phyloP scores from a whole-genome alignment of 1,284 basidiomycete species.

The Boletus sp. region DNA sequence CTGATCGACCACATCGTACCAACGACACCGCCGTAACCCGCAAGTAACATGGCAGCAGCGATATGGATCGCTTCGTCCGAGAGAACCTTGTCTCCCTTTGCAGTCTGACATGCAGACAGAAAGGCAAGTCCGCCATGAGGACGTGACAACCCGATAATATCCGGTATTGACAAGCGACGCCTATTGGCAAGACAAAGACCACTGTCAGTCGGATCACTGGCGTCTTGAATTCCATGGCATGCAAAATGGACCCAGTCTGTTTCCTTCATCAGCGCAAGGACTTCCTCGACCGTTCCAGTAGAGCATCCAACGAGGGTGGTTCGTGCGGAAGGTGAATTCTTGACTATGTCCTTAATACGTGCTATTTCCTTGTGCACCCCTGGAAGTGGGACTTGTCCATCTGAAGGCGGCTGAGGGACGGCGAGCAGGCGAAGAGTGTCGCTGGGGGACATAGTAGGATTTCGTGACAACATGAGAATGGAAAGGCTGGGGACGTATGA shows the following conservation, averaged over 20 bases:
- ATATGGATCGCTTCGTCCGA: background rate
- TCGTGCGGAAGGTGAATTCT: too few species aligned
- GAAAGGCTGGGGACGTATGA: too few species aligned
- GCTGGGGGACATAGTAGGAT: too few species aligned
- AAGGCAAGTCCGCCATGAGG: background rate
- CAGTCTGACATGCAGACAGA: background rate
- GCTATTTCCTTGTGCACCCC: too few species aligned
- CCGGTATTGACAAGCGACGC: background rate
- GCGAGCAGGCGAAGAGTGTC: too few species aligned
- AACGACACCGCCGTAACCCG: background rate
- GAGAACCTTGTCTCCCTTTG: background rate
- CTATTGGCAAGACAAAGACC: background rate
- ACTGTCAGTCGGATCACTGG: background rate
- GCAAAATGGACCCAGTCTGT: background rate
- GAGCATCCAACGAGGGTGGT: too few species aligned
- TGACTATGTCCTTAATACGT: too few species aligned
- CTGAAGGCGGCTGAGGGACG: too few species aligned
- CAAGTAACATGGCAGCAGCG: background rate
- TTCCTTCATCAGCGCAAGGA: background rate
- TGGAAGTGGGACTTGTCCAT: too few species aligned
- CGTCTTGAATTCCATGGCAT: background rate
- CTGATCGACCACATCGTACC: background rate
- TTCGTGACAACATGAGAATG: too few species aligned
- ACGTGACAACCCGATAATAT: background rate
- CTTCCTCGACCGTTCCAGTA: background rate